Evolutionary conservation across 2,329 filamentous ascomycete species (phyloP).

Genomic region (Fusarium pilosicola): DNA sequence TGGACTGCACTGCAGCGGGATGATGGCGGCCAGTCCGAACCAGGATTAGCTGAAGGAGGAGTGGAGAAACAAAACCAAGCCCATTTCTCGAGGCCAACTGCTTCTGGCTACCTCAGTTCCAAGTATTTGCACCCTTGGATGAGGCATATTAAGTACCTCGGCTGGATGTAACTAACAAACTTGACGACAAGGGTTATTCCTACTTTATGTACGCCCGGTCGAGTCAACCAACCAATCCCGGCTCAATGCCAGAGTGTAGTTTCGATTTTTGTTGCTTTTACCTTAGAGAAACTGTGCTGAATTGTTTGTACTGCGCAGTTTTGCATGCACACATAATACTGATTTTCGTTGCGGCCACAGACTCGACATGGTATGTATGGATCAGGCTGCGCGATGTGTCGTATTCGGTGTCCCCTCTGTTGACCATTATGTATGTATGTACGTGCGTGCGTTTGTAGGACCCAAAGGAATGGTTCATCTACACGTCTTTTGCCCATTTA

Average conservation of each 20-base stretch:
- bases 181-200: constrained; percentile 5
- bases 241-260: constrained; percentile 14
- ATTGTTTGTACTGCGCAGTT: background rate
- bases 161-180: constrained; percentile 29
- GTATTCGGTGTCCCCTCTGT: constrained; percentile 10
- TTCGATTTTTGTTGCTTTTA: constrained; percentile 31
- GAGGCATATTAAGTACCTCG: constrained; percentile 31
- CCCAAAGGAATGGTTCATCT: constrained; percentile 24
- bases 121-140: constrained; percentile 23
- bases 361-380: background rate
- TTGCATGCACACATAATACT: background rate
- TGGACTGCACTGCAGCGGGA: background rate
- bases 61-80: constrained; percentile 29
- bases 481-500: background rate
- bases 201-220: constrained; percentile 3
- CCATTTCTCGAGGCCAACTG: constrained; percentile 22
- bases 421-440: background rate
- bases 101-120: constrained; percentile 26
- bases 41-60: constrained; percentile 31
- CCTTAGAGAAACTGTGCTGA: constrained; percentile 18
- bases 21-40: constrained; percentile 33
- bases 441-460: background rate
- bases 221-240: constrained; percentile 22
- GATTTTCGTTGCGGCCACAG: constrained; percentile 1
- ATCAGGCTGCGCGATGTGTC: constrained; percentile 4